phyloP scores from a whole-genome alignment of 2,329 filamentous ascomycete species.

The Aspergillus novoparasiticus region DNA sequence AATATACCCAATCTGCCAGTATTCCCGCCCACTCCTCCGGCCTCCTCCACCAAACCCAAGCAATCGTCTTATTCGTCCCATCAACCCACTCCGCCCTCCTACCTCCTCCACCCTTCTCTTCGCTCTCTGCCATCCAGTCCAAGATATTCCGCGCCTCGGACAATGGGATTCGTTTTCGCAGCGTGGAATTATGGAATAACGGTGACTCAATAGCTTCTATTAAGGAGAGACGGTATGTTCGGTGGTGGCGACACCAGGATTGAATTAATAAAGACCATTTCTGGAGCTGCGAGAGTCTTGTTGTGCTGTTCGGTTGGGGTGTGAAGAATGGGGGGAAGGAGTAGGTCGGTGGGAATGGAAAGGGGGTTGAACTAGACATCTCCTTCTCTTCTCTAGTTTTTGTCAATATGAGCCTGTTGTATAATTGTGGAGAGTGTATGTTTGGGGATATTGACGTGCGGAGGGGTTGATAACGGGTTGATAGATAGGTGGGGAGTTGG shows the following conservation, averaged over 20 bases:
- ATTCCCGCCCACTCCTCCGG: constrained; percentile 87
- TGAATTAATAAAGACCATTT: constrained; percentile 90
- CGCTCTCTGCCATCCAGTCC: constrained; percentile 55
- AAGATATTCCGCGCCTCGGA: constrained; percentile 57
- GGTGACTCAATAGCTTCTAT: constrained; percentile 61
- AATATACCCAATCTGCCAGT: constrained; percentile 69
- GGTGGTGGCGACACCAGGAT: constrained; percentile 77
- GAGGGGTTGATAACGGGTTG: not conserved
- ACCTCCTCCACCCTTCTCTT: constrained; percentile 50
- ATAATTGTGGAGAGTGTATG: not conserved
- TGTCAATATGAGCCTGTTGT: not conserved
- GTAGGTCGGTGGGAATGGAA: constrained; percentile 46
- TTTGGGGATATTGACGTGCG: not conserved
- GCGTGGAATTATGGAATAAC: constrained; percentile 55
- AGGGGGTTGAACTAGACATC: constrained; percentile 27
- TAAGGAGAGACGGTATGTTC: constrained; percentile 74
- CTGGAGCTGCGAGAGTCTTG: constrained; percentile 57
- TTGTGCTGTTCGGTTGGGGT: constrained; percentile 49
- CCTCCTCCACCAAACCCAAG: constrained; percentile 81
- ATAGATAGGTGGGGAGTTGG: not conserved
- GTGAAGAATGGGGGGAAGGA: constrained; percentile 58
- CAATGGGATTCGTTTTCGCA: constrained; percentile 51
- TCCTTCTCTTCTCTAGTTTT: not conserved
- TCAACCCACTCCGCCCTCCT: constrained; percentile 62
- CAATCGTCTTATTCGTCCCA: constrained; percentile 54